phyloP scores from a whole-genome alignment of 768 basidiomycete species.

The Hypholoma sublateritium region DNA sequence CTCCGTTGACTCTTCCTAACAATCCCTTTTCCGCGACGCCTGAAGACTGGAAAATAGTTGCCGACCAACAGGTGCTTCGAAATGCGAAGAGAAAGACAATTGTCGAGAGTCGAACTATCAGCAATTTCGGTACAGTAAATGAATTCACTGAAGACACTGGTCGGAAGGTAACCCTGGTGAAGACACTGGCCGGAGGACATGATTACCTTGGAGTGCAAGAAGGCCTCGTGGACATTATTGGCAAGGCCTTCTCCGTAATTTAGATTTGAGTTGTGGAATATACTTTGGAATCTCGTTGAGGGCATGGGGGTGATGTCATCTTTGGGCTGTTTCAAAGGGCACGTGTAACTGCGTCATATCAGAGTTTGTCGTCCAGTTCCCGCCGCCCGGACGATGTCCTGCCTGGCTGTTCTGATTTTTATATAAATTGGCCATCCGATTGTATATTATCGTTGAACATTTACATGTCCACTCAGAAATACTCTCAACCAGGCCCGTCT shows the following conservation, averaged over 20 bases:
- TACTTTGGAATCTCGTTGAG: too few species aligned
- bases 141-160: slow-evolving; percentile 43
- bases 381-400: neutral
- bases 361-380: neutral
- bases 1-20: slow-evolving; percentile 34
- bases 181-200: slow-evolving; percentile 65
- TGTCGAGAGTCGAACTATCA: slow-evolving; percentile 45
- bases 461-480: too few species aligned
- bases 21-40: slow-evolving; percentile 21
- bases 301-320: too few species aligned
- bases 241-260: slow-evolving; percentile 31
- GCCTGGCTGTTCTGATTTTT: neutral
- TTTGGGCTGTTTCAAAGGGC: neutral
- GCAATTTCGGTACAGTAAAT: slow-evolving; percentile 58
- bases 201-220: slow-evolving; percentile 63
- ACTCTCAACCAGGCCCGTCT: neutral
- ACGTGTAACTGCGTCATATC: slow-evolving; percentile 3
- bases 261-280: too few species aligned
- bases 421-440: too few species aligned
- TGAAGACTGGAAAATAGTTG: slow-evolving; percentile 46
- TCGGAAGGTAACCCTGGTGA: slow-evolving; percentile 55
- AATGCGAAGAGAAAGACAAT: slow-evolving; percentile 40
- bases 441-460: too few species aligned
- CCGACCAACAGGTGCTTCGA: slow-evolving; percentile 38
- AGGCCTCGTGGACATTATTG: slow-evolving; percentile 69